Evolutionary conservation across 2,329 filamentous ascomycete genomes (phyloP), one percentile per base, ranked within the genome.

Genomic region (Aspergillus hiratsukae): DNA sequence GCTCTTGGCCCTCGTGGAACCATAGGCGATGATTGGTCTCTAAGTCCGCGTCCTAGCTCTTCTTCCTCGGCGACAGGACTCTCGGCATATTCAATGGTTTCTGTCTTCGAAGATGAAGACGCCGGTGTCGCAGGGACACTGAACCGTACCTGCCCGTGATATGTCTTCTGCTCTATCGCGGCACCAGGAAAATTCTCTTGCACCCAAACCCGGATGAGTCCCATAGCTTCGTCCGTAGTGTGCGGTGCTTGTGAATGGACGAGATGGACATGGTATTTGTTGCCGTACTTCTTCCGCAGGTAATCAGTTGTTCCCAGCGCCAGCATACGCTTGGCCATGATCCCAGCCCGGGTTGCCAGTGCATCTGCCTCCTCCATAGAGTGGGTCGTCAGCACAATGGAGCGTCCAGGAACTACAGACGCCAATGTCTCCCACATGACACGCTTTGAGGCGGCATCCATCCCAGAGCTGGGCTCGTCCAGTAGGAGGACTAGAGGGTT

Each of bases 301-400:
- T 86, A 78, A 35, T 91, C 85, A 0, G 86, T 87, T 0, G 87
- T 88, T 3, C 92, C 92, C 8, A 94, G 80, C 0, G 91, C 92
- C 23, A 97, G 80, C 91, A 97, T 95, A 31, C 86, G 82, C 64
- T 84, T 83, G 8, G 91, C 90, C 75, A 97, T 85, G 63, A 97
- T 96, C 11, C 91, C 93, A 0, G 89, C 91, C 1, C 91, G 83
- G 29, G 85, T 86, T 0, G 92, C 92, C 2, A 97, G 80, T 0
- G 91, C 91, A 67, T 96, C 91, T 0, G 92, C 93, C 75, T 97
- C 93, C 71, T 97, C 92, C 91, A 97, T 96, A 50, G 85, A 90
- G 72, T 97, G 93, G 0, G 93, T 97, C 0, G 93, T 97, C 19
- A 97, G 81, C 1, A 97, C 80, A 17, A 97, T 84, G 0, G 87